These are phyloP conservation scores for Umbellularia californica DNA, from an alignment of 164 flowering plant genomes.

Conservation along the genomic window DNA sequence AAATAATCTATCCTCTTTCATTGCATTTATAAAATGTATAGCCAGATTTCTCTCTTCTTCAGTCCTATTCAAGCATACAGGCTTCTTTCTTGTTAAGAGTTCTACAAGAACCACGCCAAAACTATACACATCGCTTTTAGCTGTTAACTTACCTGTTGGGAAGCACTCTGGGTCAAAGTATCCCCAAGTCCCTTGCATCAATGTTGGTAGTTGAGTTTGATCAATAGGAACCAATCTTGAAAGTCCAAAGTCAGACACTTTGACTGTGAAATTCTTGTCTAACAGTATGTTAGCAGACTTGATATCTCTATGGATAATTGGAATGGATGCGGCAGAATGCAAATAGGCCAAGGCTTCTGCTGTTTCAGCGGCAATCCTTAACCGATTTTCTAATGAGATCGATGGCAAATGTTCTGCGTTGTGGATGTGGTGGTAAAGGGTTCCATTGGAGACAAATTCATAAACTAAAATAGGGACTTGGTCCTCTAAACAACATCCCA, in stretches of 20 bases:
- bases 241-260: conserved; percentile 31
- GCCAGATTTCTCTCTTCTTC: not conserved
- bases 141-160: not conserved
- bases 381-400: conserved; percentile 26
- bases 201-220: conserved; percentile 5
- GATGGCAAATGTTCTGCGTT: conserved; percentile 2
- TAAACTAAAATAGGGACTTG: conserved; percentile 39
- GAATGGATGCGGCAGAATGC: conserved; percentile 39
- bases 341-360: conserved; percentile 30
- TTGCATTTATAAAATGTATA: not conserved
- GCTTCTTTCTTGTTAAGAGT: conserved; percentile 5
- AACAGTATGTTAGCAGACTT: conserved; percentile 37
- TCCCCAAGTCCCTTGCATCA: conserved; percentile 11
- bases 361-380: conserved; percentile 24
- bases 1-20: not conserved
- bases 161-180: conserved; percentile 12
- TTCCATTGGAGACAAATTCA: conserved; percentile 40
- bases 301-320: conserved; percentile 39
- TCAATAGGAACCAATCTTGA: conserved; percentile 1
- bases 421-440: conserved; percentile 32
- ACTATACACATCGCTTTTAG: conserved; percentile 13
- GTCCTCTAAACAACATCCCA: conserved; percentile 43
- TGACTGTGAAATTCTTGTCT: conserved; percentile 25
- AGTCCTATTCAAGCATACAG: not conserved
- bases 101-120: conserved; percentile 11